Evolutionary conservation across 192 early-diverging fungal genomes (phyloP).

Genomic region (Coemansia asiatica): DNA sequence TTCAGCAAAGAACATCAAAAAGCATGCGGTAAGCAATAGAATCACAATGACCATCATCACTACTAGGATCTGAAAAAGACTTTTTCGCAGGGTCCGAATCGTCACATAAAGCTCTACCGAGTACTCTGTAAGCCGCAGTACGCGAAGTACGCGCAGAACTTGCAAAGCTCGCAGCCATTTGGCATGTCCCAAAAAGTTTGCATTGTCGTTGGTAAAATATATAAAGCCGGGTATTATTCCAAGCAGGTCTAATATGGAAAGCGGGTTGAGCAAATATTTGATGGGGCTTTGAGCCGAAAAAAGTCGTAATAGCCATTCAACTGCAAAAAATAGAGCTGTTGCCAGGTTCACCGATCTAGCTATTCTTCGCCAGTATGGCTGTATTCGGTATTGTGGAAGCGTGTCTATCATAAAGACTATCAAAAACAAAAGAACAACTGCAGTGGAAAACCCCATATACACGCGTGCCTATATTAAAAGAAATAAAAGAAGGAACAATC

Average conservation of each 20-base stretch:
- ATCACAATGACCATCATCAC: constrained; percentile 44
- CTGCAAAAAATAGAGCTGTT: constrained; percentile 41
- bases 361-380: constrained; percentile 30
- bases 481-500: background rate
- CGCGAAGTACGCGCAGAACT: constrained; percentile 40
- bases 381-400: constrained; percentile 44
- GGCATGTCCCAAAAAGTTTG: constrained; percentile 21
- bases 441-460: constrained; percentile 42
- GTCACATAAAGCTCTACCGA: constrained; percentile 52
- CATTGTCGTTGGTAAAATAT: constrained; percentile 10
- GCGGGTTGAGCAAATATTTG: constrained; percentile 37
- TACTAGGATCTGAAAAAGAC: constrained; percentile 37
- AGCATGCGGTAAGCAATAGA: constrained; percentile 39
- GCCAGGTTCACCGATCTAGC: constrained; percentile 35
- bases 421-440: constrained; percentile 45
- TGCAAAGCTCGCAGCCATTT: constrained; percentile 51
- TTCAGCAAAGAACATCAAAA: constrained; percentile 47
- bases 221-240: constrained; percentile 41
- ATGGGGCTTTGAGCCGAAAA: constrained; percentile 25
- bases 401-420: constrained; percentile 57
- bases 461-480: constrained; percentile 23
- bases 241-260: constrained; percentile 38
- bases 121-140: constrained; percentile 47
- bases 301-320: constrained; percentile 47
- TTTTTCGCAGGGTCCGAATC: constrained; percentile 43